Base-by-base conservation (phyloP, 2,329 filamentous ascomycete species). In the Pestalotiopsis sp. region DNA sequence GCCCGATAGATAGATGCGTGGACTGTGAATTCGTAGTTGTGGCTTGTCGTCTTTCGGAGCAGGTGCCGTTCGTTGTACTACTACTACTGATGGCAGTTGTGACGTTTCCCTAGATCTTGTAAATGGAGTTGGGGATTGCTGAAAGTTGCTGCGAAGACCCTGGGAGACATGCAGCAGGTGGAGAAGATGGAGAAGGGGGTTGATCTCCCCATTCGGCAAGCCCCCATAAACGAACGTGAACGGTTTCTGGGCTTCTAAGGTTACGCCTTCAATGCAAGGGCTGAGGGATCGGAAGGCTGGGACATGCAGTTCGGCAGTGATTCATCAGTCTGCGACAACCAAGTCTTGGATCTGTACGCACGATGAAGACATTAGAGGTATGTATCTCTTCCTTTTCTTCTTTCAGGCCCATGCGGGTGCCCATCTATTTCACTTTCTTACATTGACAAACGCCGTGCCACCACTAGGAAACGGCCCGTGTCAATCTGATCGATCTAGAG, bases 121-220 rank as follows among this genome's bases (percentile, higher is more conserved):
- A 40, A 36, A 40, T 36, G 59, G 59, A 61, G 59, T 36, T 61
- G 59, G 59, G 59, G 59, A 25, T 25, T 61, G 25, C 36, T 40
- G 27, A 52, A 52, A 36, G 31, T 27, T 61, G 25, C 59, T 61
- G 31, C 59, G 59, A 61, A 61, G 59, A 61, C 59, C 59, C 59
- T 61, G 59, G 59, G 59, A 61, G 59, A 61, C 59, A 36, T 61
- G 59, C 59, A 61, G 23, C 17, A 61, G 59, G 59, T 61, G 59
- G 59, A 20, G 59, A 61, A 41, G 45, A 52, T 61, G 59, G 59
- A 61, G 59, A 61, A 59, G 36, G 59, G 56, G n/a, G 27, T 61
- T 61, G 59, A 36, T 61, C 59, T 27, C 59, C 59, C 59, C 27
- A 61, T 36, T 20, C 59, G 36, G 59, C 36, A 61, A 61, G 14